Base-by-base conservation (phyloP, 192 early-diverging fungal genomes). In the Neocallimastix lanati region DNA sequence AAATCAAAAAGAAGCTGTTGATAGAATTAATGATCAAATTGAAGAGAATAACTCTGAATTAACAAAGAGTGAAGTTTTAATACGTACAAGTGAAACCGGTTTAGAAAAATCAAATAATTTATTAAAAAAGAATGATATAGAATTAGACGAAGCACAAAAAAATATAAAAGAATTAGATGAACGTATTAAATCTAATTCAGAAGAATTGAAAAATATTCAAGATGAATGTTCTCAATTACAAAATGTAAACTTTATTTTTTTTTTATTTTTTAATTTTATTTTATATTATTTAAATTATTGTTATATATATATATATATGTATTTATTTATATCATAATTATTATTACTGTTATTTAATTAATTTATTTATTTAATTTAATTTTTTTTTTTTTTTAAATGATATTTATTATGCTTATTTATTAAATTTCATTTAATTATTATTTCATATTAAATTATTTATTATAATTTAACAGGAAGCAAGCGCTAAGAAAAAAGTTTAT, bases 1-100 rank as follows among this genome's bases (percentile, higher is more conserved):
- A 76, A 83, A 89, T 7, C 96, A 99, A 84, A 94, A 94, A 78
- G 88, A 91, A 67, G 93, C 90, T 29, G 93, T 95, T 14, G 94
- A 96, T 78, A 90, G 91, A 21, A 82, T 98, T 67, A 84, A 86
- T 29, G 92, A 95, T 76, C 91, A 93, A 78, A 93, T 98, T 78
- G 91, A 89, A 76, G 83, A 84, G 0, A 80, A 89, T 7, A 88
- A 91, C 77, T 88, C 93, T 28, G 87, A 89, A 78, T 86, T 93
- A 13, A 93, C 93, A 4, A 94, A 94, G 77, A 85, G 90, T 80
- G 87, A 88, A 40, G 92, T 93, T 12, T 87, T 92, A 28, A 92
- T 94, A 77, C 84, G 90, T 33, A 91, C 93, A 58, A 85, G 92
- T 2, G 89, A 92, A 78, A 96, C 95, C 83, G 89, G 92, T 77